These are phyloP conservation scores for Dissophora ornata DNA, from an alignment of 192 early-diverging fungal genomes.

Conservation along the genomic window DNA sequence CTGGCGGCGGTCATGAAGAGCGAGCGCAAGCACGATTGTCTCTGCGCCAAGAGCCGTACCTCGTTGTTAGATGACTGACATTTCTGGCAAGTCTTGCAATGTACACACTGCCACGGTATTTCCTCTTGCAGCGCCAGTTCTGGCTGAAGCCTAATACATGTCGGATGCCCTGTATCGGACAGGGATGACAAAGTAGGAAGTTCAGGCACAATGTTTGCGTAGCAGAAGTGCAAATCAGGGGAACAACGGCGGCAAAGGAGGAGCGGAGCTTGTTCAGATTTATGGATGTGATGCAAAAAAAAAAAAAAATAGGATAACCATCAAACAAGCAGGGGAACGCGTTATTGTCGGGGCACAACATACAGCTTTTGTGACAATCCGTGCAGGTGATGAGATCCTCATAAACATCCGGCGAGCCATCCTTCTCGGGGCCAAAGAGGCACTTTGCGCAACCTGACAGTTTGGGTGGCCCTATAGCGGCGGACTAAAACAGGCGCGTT, in stretches of 20 bases:
- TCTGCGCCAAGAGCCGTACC: constrained; percentile 15
- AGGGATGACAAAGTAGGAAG: background rate
- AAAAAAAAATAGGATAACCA: constrained; percentile 6
- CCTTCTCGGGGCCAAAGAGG: constrained; percentile 54
- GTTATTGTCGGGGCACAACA: constrained; percentile 9
- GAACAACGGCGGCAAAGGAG: too few species aligned
- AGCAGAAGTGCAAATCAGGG: background rate
- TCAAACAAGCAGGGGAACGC: too few species aligned
- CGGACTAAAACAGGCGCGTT: constrained; percentile 4
- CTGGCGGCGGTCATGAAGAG: too few species aligned
- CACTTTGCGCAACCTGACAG: constrained; percentile 40
- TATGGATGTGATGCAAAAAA: background rate
- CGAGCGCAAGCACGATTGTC: background rate
- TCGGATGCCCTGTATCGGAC: constrained; percentile 49
- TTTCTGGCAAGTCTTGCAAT: constrained; percentile 63
- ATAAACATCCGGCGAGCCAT: constrained; percentile 52
- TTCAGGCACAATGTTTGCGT: background rate
- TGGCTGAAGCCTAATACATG: constrained; percentile 52
- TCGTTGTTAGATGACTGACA: constrained; percentile 57
- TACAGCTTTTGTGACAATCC: constrained; percentile 64
- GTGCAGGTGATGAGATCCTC: constrained; percentile 56
- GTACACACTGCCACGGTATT: constrained; percentile 62
- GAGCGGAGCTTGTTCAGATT: too few species aligned
- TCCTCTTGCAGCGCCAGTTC: constrained; percentile 48
- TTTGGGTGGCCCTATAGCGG: constrained; percentile 21